Conservation (phyloP, 257 asterid genomes). For the Petrea volubilis region DNA sequence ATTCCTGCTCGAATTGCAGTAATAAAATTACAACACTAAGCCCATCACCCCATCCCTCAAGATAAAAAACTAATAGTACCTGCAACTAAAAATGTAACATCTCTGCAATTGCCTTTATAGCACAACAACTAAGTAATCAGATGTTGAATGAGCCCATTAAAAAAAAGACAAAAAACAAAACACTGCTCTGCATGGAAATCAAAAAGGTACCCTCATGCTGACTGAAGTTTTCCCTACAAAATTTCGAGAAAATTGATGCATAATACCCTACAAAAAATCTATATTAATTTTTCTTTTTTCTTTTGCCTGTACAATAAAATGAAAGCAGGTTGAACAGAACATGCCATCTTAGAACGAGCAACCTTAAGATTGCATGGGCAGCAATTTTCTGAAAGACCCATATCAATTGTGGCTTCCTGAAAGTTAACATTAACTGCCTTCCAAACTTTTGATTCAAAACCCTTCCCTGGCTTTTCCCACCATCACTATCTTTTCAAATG, state of each 20-base stretch:
- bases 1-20: no score
- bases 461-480: background rate
- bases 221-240: background rate
- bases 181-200: background rate
- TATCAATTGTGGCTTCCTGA: background rate
- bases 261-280: background rate
- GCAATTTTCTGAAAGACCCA: background rate
- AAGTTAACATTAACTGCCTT: background rate
- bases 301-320: constrained; percentile 14
- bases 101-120: background rate
- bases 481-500: background rate
- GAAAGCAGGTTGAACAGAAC: background rate
- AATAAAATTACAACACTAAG: background rate
- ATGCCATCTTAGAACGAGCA: background rate
- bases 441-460: background rate
- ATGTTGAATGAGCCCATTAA: background rate
- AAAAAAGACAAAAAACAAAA: no score
- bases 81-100: background rate
- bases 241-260: background rate
- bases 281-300: background rate
- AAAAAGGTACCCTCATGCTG: background rate
- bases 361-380: background rate
- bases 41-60: background rate
- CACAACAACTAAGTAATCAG: background rate
- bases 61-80: background rate